Base-by-base conservation (phyloP, 495 filamentous ascomycete genomes). In the Trichoderma orchidacearum region DNA sequence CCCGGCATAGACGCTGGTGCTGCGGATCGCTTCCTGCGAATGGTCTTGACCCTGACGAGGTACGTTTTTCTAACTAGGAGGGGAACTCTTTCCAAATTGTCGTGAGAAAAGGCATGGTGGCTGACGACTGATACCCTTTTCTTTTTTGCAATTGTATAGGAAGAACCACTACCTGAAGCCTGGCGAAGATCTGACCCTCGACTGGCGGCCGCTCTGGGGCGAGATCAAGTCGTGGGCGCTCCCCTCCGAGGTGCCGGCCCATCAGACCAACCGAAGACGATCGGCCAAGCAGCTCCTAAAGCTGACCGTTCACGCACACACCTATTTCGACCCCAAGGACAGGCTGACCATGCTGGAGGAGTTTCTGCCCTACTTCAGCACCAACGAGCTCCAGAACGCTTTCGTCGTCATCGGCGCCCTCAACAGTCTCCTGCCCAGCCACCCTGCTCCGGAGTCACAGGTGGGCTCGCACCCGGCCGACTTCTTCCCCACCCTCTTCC, bases 11-110 rank as follows among this genome's bases (percentile, higher is more conserved):
- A 97, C 63, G 76, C 77, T 50, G 74, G 73, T 59, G 85, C 89
- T 23, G 77, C 90, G 13, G 94, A 99, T 71, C 78, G 93, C 56
- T 99, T 99, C 67, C 80, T 90, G 11, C 93, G 86, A 79, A 96
- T 96, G 90, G 93, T 96, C 61, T 90, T 95, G 70, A 81, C 86
- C 15, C 72, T 99, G 60, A 92, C 89, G 38, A 93, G 93, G 91
- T 91, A 71, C 75, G 84, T 67, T 60, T n/a, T n/a, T n/a, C n/a
- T n/a, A n/a, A n/a, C n/a, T n/a, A n/a, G n/a, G n/a, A n/a, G n/a
- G n/a, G n/a, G n/a, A n/a, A n/a, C n/a, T n/a, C n/a, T n/a, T n/a
- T n/a, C n/a, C n/a, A n/a, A n/a, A n/a, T n/a, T n/a, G n/a, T n/a
- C n/a, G n/a, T n/a, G n/a, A n/a, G n/a, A n/a, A n/a, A n/a, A n/a